Conservation (phyloP, 768 basidiomycete species). For the Tricholoma matsutake region DNA sequence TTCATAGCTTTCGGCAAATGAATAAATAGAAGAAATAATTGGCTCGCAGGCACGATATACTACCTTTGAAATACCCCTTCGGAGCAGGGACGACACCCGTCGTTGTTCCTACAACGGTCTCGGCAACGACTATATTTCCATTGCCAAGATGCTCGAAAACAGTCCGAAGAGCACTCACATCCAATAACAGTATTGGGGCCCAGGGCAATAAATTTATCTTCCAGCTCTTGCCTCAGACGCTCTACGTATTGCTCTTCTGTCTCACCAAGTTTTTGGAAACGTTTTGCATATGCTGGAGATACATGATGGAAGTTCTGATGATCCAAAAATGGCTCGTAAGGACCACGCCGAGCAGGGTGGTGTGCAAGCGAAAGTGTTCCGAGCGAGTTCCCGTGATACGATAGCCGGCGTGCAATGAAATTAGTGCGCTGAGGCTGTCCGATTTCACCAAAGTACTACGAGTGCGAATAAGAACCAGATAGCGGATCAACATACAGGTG, state of each 20-base stretch:
- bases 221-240: constrained; percentile 74
- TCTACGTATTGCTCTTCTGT: constrained; percentile 78
- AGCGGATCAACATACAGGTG: background rate
- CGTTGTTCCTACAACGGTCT: constrained; percentile 86
- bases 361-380: constrained; percentile 64
- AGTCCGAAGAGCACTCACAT: constrained; percentile 45
- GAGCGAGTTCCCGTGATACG: constrained; percentile 85
- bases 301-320: constrained; percentile 75
- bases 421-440: constrained; percentile 69
- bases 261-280: constrained; percentile 70
- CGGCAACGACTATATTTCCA: constrained; percentile 59
- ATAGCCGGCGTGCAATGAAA: constrained; percentile 75
- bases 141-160: background rate
- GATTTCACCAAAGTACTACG: constrained; percentile 66
- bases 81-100: constrained; percentile 75
- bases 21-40: background rate
- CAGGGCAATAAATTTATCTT: constrained; percentile 79
- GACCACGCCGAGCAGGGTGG: constrained; percentile 64
- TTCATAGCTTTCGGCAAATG: constrained; percentile 54
- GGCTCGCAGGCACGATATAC: background rate
- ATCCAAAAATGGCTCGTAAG: constrained; percentile 67
- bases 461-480: constrained; percentile 2
- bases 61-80: constrained; percentile 74
- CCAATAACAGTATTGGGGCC: constrained; percentile 82
- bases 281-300: constrained; percentile 81